Evolutionary conservation across 352 stramenopile genomes (phyloP).

Genomic region (Phytophthora pluvialis): DNA sequence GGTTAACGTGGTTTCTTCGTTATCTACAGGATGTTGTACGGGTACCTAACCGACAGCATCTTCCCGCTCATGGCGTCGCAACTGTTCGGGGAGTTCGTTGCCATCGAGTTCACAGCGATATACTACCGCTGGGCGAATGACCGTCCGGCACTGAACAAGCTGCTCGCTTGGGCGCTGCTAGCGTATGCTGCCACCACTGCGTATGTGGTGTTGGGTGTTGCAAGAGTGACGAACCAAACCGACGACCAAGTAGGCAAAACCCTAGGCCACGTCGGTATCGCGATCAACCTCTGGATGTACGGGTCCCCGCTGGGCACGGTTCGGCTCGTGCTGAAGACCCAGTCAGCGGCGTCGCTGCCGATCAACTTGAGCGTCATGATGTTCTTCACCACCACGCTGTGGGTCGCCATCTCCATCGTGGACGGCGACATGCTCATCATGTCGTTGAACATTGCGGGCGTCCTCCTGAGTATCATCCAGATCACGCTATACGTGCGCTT

Average conservation of each 20-base stretch:
- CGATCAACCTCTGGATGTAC: slow-evolving; percentile 42
- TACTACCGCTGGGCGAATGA: slow-evolving; percentile 33
- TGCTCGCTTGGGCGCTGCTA: slow-evolving; percentile 11
- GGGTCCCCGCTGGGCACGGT: slow-evolving; percentile 37
- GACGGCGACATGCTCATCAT: slow-evolving; percentile 42
- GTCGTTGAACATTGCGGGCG: slow-evolving; percentile 33
- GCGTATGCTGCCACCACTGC: slow-evolving; percentile 26
- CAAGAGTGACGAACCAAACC: slow-evolving; percentile 39
- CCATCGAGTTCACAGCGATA: slow-evolving; percentile 26
- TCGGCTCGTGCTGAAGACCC: slow-evolving; percentile 23
- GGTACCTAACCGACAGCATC: slow-evolving; percentile 36
- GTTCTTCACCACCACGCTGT: slow-evolving; percentile 33
- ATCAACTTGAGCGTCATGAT: slow-evolving; percentile 36
- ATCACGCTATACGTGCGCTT: slow-evolving; percentile 34
- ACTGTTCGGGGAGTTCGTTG: slow-evolving; percentile 30
- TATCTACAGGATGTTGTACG: slow-evolving; percentile 30
- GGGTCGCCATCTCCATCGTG: slow-evolving; percentile 30
- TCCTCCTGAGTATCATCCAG: slow-evolving; percentile 33
- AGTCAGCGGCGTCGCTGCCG: slow-evolving; percentile 31
- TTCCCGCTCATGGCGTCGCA: slow-evolving; percentile 40
- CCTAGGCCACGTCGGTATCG: slow-evolving; percentile 37
- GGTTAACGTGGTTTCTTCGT: background rate
- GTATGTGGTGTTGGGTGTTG: slow-evolving; percentile 44
- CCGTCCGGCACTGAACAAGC: slow-evolving; percentile 16
- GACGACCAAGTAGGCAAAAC: slow-evolving; percentile 35